Base-by-base conservation (phyloP, 2,329 filamentous ascomycete genomes). In the Colletotrichum sp. region DNA sequence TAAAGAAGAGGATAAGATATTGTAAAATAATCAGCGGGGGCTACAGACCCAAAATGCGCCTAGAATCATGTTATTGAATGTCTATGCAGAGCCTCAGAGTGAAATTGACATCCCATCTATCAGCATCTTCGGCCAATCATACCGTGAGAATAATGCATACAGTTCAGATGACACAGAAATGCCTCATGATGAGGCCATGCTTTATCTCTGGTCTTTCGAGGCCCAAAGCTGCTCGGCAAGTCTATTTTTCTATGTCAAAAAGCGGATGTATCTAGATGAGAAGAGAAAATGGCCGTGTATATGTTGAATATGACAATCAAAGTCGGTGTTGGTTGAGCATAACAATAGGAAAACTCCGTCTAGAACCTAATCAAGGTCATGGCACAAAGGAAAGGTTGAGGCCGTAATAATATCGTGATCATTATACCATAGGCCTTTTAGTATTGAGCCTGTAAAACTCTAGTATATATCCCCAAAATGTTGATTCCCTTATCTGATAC, bases 1-100 rank as follows among this genome's bases (percentile, higher is more conserved):
- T 77, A 74, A 65, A 25, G 13, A n/a, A 39, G 29, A 12, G 5
- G 30, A 22, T 15, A 16, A 39, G 13, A n/a, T 36, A 12, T 25
- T 75, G 70, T 76, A 69, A n/a, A 62, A 11, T 61, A 69, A 69
- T 62, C 11, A 34, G 27, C 44, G 61, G 34, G 57, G 44, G 57
- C 22, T 16, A 49, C 34, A 65, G 70, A 12, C 62, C 64, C 49
- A 36, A 30, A 30, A 55, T 39, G 4, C 34, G 16, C 61, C n/a
- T 61, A 29, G 11, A 8, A 34, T 39, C 8, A 25, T 25, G 61
- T 39, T 27, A 19, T 8, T n/a, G 27, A 9, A 61, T 32, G n/a
- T 52, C n/a, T 52, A 7, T 25, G n/a, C 3, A 19, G 44, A 8
- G 44, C n/a, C 44, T 52, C 11, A 25, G 44, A 52, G n/a, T 52